Base-by-base conservation (phyloP, 768 basidiomycete species). In the Artomyces pyxidatus region DNA sequence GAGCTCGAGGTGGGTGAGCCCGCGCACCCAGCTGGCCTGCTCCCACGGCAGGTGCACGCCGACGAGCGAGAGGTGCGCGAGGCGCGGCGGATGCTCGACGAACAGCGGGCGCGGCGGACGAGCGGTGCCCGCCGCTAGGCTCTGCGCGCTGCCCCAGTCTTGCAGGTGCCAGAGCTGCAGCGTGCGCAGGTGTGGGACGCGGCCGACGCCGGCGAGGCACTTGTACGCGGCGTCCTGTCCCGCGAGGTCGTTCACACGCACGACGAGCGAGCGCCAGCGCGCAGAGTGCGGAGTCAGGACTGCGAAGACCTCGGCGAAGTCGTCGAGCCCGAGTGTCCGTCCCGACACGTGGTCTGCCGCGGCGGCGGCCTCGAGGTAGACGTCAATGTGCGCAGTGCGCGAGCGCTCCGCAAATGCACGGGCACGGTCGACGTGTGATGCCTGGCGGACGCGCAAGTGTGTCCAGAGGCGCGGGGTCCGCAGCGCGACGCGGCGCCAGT, bases 81-180 rank as follows among this genome's bases (percentile, higher is more conserved):
- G 63, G 6, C 65, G 62, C 10, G 80, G 81, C 10, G 80, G 66
- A 19, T 59, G 51, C 56, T 78, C 78, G 58, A 64, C 64, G 61
- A 83, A 81, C 27, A 81, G 72, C 49, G 71, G 64, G 6, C 82
- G 80, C 8, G 81, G 80, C 3, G 76, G 72, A 11, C 75, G 67
- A 55, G 77, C 72, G n/a, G 79, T 81, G 10, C 77, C 76, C 42
- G 72, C 60, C 55, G 71, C 75, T 10, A 83, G 70, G 40, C 75
- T 70, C 49, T 78, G 71, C 0, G 73, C 60, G 12, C 67, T 73
- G 19, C 66, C 59, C 59, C 73, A 83, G 58, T 80, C 71, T 58
- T 81, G 75, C 55, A 81, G 78, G 59, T 83, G 81, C 60, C 81
- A 83, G 3, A 83, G 67, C 63, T 80, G 77, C 27, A 82, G 71